Conservation (phyloP, 768 basidiomycete genomes). For the Tulasnella sp. region DNA sequence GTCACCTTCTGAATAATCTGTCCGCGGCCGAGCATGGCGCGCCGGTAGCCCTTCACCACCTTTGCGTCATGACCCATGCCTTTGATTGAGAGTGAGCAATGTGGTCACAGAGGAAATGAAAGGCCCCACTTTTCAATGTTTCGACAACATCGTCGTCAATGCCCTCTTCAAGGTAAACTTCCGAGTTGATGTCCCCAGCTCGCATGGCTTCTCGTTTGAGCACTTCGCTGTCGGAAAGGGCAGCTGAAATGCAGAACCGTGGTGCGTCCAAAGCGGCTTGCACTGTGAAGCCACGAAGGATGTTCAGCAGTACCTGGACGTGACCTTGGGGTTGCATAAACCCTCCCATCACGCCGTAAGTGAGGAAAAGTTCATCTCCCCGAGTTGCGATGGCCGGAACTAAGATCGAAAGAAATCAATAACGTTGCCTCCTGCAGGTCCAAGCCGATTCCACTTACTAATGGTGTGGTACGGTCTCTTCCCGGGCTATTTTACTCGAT, state of each 20-base stretch:
- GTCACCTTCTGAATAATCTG: conserved; percentile 79
- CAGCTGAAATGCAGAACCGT: conserved; percentile 89
- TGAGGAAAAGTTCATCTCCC: conserved; percentile 71
- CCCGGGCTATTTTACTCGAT: conserved; percentile 25
- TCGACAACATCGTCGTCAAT: conserved; percentile 50
- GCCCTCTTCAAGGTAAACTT: conserved; percentile 82
- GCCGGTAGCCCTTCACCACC: conserved; percentile 43
- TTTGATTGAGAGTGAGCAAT: conserved; percentile 25
- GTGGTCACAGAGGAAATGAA: background rate
- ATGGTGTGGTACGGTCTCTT: conserved; percentile 92
- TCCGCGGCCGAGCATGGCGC: conserved; percentile 65
- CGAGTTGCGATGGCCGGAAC: conserved; percentile 72
- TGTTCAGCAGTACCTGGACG: conserved; percentile 83
- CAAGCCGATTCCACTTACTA: conserved; percentile 25
- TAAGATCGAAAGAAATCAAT: background rate
- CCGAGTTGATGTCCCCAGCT: conserved; percentile 63
- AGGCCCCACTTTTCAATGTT: conserved; percentile 45
- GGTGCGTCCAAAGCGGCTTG: conserved; percentile 92
- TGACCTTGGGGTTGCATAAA: conserved; percentile 97
- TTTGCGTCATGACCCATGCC: conserved; percentile 85
- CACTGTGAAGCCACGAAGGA: conserved; percentile 72
- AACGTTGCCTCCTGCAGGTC: background rate
- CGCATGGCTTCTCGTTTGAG: conserved; percentile 25
- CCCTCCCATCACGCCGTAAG: conserved; percentile 86
- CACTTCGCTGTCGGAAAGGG: conserved; percentile 48